These are phyloP conservation scores for Serpula lacrymans DNA, from an alignment of 768 basidiomycete species.

Conservation along the genomic window DNA sequence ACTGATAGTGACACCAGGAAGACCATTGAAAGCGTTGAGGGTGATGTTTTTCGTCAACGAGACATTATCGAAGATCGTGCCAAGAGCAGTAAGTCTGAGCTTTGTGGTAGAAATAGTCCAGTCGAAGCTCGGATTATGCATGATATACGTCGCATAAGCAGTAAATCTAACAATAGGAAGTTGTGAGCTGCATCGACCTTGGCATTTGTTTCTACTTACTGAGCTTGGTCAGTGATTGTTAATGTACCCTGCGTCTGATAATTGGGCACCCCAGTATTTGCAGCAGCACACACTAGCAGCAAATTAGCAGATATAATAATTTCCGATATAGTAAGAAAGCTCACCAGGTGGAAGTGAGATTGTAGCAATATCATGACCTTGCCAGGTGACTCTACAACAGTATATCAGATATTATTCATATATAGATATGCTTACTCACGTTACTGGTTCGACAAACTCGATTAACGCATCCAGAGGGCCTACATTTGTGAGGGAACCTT, in stretches of 20 bases:
- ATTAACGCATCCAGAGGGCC: constrained; percentile 72
- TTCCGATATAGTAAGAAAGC: constrained; percentile 6
- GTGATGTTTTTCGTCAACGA: constrained; percentile 55
- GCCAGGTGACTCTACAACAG: constrained; percentile 51
- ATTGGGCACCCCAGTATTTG: constrained; percentile 63
- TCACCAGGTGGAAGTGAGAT: constrained; percentile 59
- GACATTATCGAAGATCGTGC: constrained; percentile 66
- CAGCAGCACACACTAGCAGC: constrained; percentile 58
- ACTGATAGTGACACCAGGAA: constrained; percentile 67
- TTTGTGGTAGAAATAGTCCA: constrained; percentile 70
- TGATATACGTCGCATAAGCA: constrained; percentile 57
- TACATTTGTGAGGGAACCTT: constrained; percentile 55
- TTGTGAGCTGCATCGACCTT: constrained; percentile 4
- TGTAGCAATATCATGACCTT: constrained; percentile 59
- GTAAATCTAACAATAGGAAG: constrained; percentile 46
- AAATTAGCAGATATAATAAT: not conserved
- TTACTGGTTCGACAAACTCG: constrained; percentile 60
- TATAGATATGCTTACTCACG: constrained; percentile 31
- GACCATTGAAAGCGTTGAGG: constrained; percentile 67
- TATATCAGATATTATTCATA: constrained; percentile 2
- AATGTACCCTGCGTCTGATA: constrained; percentile 51
- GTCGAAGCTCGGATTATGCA: constrained; percentile 61
- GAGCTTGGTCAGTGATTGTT: constrained; percentile 49
- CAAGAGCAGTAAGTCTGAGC: constrained; percentile 61
- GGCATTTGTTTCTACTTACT: constrained; percentile 38